Evolutionary conservation across 1,284 basidiomycete species (phyloP), one percentile per base, ranked within the genome.

Genomic region (Ganoderma resinaceum): DNA sequence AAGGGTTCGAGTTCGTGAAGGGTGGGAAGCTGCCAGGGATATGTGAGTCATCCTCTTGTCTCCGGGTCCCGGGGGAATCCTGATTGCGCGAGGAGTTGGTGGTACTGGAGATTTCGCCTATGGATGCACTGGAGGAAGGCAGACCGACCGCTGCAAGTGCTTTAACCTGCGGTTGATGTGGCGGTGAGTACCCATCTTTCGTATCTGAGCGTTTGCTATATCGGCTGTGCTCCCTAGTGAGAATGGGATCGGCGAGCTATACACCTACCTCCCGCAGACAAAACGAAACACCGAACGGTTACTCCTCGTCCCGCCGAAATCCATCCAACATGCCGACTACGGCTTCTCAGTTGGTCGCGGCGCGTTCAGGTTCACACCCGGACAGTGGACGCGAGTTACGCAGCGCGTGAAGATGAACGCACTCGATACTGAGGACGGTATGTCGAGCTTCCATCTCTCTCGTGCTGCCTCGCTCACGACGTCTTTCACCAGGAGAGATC

Each of bases 1-100:
- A 81, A 0, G 87, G 80, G 0, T 91, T 87, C 82, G 83, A 86
- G 46, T 91, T 86, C 84, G 81, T 80, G 14, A 88, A 87, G 72
- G 89, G 90, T 31, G 90, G 90, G 9, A 91, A 91, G 74, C 78
- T 91, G 2, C 89, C 89, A 42, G 89, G 89, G 3, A 79, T 88
- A 5, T 90, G 89, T 89, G 72, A 76, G 89, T 80, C 12, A 23
- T 65, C 42, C 60, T 53, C n/a, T 16, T 29, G 18, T 46, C 8
- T 55, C 61, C 42, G 58, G 29, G 7, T 29, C 3, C 2, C 42
- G 11, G 8, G 18, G 26, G 18, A 16, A 18, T n/a, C 11, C 37
- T 63, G 33, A 63, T 3, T 18, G 4, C 49, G 40, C n/a, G 52
- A 42, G n/a, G 57, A 89, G 87, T 85, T 70, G 89, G 89, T 3